Percentiles rank a stretch among this genome's conserved stretches.
Evolutionary conservation across 108 stramenopile species (phyloP).

Genomic region (Skeletonema costatum): DNA sequence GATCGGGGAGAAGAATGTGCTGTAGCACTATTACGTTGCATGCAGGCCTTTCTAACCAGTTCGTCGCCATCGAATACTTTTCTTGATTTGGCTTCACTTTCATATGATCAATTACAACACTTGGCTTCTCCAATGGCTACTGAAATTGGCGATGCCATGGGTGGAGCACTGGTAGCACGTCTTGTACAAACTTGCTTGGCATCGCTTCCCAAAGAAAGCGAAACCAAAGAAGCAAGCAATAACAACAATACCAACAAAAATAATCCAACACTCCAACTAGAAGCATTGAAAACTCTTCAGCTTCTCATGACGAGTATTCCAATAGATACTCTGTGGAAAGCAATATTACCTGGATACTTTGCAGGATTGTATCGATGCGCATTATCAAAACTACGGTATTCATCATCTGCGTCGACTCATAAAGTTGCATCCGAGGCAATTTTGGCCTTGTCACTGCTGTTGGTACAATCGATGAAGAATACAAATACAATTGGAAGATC

Average conservation of each 20-base stretch:
- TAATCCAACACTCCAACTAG: constrained; percentile 18
- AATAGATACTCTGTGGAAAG: constrained; percentile 30
- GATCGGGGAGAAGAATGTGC: constrained; percentile 48
- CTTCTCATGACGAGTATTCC: constrained; percentile 32
- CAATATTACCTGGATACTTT: constrained; percentile 49
- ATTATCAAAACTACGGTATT: constrained; percentile 20
- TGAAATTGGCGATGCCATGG: constrained; percentile 39
- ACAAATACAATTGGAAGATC: not conserved
- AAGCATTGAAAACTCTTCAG: constrained; percentile 38
- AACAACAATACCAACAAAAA: not conserved
- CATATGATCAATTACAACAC: not conserved
- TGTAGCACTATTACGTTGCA: constrained; percentile 20
- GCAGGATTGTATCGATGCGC: constrained; percentile 36
- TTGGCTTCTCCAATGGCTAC: constrained; percentile 1
- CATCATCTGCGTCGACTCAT: constrained; percentile 20
- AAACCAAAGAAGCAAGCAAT: not conserved
- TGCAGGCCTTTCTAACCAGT: constrained; percentile 14
- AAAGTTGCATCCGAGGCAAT: constrained; percentile 35
- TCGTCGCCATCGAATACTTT: not conserved
- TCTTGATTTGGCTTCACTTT: not conserved
- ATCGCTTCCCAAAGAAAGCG: constrained; percentile 14
- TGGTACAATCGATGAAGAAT: constrained; percentile 11
- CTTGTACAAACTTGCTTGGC: constrained; percentile 43
- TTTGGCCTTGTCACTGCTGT: constrained; percentile 14
- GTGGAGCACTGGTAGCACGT: constrained; percentile 40